Base-by-base conservation (phyloP, 257 asterid species). In the Henckelia pumila region DNA sequence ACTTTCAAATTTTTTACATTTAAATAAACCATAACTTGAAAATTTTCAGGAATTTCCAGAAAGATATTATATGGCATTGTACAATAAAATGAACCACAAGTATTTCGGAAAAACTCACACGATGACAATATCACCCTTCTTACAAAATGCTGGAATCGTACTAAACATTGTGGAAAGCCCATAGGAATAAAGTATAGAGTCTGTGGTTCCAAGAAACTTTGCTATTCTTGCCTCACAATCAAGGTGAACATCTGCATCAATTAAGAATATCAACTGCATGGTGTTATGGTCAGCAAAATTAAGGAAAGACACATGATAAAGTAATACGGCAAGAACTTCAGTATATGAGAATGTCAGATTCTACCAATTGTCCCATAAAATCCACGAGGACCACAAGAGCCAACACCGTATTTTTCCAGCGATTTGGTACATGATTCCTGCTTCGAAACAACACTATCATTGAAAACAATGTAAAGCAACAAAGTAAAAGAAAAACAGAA, bases 371-470 rank as follows among this genome's bases (percentile, higher is more conserved):
- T 93, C 78, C 98, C 98, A 79, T 93, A 93, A 74, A 93, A 93
- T 69, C 95, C 96, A 76, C 97, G 99, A 77, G 96, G 96, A 66
- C 99, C 99, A 76, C 99, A 93, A 68, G 99, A 93, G 61, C 99
- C 99, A 66, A 93, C 99, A 74, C 99, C 99, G 73, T 93, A 93
- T 84, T 93, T 93, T 81, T 90, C 99, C 82, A 93, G 76, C 57
- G 99, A 87, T 78, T 72, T 84, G 68, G 92, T 90, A 73, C 99
- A 90, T 8, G 99, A 81, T 21, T 90, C 95, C 99, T 93, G 91
- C 75, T 49, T 33, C 74, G 50, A 16, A 71, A 44, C 69, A 69
- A 67, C 14, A 58, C 23, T 60, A 71, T 79, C 44, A 70, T 69
- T 57, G 66, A 60, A 58, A 73, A 35, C 53, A 24, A 73, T 5